phyloP scores from a whole-genome alignment of 441 rosid species.

The Pelargonium cotyledonis region DNA sequence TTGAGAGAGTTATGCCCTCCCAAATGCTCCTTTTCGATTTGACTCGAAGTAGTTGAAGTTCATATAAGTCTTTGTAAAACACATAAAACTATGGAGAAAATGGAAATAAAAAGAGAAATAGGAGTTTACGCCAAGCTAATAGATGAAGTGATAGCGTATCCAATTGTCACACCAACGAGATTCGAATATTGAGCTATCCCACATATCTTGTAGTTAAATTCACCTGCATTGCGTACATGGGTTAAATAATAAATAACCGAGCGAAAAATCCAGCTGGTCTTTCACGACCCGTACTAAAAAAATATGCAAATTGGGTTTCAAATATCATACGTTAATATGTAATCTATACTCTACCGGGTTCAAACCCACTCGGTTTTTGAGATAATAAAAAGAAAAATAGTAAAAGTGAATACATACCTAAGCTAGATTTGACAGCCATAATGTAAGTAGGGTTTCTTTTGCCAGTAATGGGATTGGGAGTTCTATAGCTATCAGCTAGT shows the following conservation, averaged over 20 bases:
- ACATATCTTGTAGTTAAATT: slow-evolving; percentile 27
- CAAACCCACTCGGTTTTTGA: neutral
- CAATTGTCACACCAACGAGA: slow-evolving; percentile 60
- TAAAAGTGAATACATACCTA: slow-evolving; percentile 19
- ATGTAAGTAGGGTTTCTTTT: slow-evolving; percentile 27
- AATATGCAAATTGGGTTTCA: no score
- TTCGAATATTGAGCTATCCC: slow-evolving; percentile 73
- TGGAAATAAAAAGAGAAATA: neutral
- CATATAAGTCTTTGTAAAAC: no score
- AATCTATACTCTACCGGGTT: neutral
- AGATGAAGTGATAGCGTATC: slow-evolving; percentile 85
- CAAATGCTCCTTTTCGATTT: no score
- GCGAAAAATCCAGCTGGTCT: no score
- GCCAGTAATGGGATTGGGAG: slow-evolving; percentile 20
- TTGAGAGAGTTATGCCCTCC: neutral
- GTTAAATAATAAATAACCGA: no score
- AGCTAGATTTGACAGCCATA: slow-evolving; percentile 28
- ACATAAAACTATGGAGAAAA: neutral
- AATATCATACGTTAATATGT: no score
- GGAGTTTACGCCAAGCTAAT: slow-evolving; percentile 83
- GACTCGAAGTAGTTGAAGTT: no score
- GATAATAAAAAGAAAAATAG: no score
- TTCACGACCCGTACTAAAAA: no score
- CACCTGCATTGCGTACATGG: no score
- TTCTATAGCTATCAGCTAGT: slow-evolving; percentile 32